A percentile compares a stretch with the other conserved stretches of the same genome.
Conservation (phyloP, 495 filamentous ascomycete species). For the Lepidopterella palustris region DNA sequence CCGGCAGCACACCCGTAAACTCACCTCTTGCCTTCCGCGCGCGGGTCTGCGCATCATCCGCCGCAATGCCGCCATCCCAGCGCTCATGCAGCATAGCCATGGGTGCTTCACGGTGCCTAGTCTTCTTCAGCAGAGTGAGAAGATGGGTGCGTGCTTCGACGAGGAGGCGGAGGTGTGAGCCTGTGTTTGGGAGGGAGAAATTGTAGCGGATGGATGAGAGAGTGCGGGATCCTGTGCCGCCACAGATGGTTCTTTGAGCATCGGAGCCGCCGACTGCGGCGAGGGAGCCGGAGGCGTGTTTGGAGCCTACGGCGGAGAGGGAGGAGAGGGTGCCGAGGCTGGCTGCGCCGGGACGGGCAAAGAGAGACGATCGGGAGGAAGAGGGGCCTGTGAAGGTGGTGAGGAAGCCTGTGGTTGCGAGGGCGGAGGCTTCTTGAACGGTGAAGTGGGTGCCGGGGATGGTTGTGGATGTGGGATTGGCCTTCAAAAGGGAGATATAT, state of each 20-base stretch:
- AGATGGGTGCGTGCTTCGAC: conserved; percentile 60
- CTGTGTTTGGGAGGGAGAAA: conserved; percentile 66
- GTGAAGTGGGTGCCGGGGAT: conserved; percentile 46
- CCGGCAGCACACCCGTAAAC: conserved; percentile 63
- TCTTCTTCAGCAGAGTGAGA: conserved; percentile 55
- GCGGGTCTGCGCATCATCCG: conserved; percentile 48
- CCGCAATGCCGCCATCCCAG: conserved; percentile 72
- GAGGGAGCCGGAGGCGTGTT: conserved; percentile 55
- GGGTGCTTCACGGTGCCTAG: conserved; percentile 58
- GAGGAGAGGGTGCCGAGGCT: conserved; percentile 43
- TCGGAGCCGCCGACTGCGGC: conserved; percentile 56
- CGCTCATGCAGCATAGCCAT: conserved; percentile 61
- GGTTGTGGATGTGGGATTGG: conserved; percentile 48
- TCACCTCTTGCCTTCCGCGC: conserved; percentile 63
- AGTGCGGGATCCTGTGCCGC: conserved; percentile 29
- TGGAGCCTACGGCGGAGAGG: conserved; percentile 46
- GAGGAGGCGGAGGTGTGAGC: conserved; percentile 67
- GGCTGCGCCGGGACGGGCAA: conserved; percentile 49
- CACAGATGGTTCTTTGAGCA: conserved; percentile 49
- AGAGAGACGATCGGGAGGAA: conserved; percentile 42
- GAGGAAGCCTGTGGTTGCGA: conserved; percentile 69
- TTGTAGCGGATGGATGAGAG: conserved; percentile 38
- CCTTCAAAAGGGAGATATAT: conserved; percentile 50
- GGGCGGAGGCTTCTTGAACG: conserved; percentile 46
- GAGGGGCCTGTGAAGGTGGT: conserved; percentile 47